These are phyloP conservation scores for Erodium moschatum DNA, from an alignment of 441 rosid species.

Conservation along the genomic window DNA sequence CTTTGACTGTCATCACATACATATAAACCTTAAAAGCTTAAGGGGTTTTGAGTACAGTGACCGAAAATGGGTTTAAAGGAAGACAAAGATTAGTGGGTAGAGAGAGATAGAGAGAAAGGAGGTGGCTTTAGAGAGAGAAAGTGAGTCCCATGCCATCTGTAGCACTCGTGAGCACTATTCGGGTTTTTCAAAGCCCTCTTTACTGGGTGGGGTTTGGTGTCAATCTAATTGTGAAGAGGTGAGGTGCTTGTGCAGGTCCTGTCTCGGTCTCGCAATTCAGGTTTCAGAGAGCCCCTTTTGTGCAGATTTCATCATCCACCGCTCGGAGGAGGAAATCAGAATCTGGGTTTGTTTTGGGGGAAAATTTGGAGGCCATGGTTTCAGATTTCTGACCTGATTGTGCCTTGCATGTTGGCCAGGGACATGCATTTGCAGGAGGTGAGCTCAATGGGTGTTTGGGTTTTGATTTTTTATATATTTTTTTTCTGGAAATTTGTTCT, in stretches of 20 bases:
- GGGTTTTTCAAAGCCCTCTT: slow-evolving; percentile 29
- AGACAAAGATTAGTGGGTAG: slow-evolving; percentile 10
- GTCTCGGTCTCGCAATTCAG: not conserved
- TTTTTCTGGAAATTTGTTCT: not conserved
- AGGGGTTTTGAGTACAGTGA: slow-evolving; percentile 4
- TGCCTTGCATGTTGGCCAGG: slow-evolving; percentile 2
- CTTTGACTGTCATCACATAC: slow-evolving; percentile 6
- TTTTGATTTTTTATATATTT: not conserved
- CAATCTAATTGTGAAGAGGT: not conserved
- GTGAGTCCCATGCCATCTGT: too few species aligned
- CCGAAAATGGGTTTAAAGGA: slow-evolving; percentile 2
- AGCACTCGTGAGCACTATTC: slow-evolving; percentile 24
- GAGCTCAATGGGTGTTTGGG: slow-evolving; percentile 14
- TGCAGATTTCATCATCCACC: not conserved
- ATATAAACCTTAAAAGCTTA: slow-evolving; percentile 1
- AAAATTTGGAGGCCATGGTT: too few species aligned
- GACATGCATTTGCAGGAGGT: slow-evolving; percentile 33
- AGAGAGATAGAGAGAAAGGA: slow-evolving; percentile 4
- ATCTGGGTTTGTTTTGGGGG: not conserved
- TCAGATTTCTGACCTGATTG: too few species aligned
- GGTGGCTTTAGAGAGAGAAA: too few species aligned
- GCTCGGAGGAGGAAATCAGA: slow-evolving; percentile 2
- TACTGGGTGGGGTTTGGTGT: slow-evolving; percentile 19
- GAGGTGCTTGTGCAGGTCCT: not conserved
- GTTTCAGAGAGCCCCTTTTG: not conserved